Evolutionary conservation across 1,284 basidiomycete genomes (phyloP).

Genomic region (Puccinia hordei): DNA sequence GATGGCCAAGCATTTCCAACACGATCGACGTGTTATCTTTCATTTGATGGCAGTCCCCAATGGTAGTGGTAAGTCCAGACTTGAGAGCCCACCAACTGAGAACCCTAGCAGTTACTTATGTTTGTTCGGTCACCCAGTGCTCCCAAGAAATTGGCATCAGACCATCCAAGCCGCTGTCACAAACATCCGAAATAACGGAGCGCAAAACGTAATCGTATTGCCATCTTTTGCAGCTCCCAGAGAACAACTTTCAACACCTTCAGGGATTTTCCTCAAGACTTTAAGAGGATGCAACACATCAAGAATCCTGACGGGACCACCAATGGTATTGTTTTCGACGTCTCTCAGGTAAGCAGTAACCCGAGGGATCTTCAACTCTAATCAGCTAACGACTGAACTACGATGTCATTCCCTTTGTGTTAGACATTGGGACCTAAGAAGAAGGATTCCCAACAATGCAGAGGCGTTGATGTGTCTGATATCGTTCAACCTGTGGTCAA

Average conservation of each 20-base stretch:
- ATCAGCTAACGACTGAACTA: neutral
- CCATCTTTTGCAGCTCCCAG: neutral
- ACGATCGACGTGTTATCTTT: slow-evolving; percentile 19
- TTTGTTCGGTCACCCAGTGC: neutral
- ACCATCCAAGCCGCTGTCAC: slow-evolving; percentile 26
- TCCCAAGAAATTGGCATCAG: slow-evolving; percentile 9
- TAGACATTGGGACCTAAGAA: slow-evolving; percentile 19
- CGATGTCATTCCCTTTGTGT: neutral
- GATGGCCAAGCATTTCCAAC: slow-evolving; percentile 10
- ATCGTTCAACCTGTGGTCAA: slow-evolving; percentile 5
- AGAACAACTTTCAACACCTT: neutral
- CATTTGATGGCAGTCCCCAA: slow-evolving; percentile 5
- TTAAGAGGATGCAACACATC: slow-evolving; percentile 16
- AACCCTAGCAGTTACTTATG: neutral
- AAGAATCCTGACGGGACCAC: slow-evolving; percentile 29
- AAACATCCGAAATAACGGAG: slow-evolving; percentile 4
- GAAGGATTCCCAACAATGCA: neutral
- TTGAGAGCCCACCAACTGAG: neutral
- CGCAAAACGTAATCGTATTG: neutral
- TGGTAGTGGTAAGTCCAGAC: slow-evolving; percentile 1
- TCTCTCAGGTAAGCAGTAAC: slow-evolving; percentile 12
- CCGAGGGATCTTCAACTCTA: neutral
- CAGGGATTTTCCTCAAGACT: slow-evolving; percentile 19
- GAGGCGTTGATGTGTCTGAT: neutral
- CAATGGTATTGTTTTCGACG: slow-evolving; percentile 23